phyloP scores from a whole-genome alignment of 1,284 basidiomycete genomes.

The Austroboletus niveus region DNA sequence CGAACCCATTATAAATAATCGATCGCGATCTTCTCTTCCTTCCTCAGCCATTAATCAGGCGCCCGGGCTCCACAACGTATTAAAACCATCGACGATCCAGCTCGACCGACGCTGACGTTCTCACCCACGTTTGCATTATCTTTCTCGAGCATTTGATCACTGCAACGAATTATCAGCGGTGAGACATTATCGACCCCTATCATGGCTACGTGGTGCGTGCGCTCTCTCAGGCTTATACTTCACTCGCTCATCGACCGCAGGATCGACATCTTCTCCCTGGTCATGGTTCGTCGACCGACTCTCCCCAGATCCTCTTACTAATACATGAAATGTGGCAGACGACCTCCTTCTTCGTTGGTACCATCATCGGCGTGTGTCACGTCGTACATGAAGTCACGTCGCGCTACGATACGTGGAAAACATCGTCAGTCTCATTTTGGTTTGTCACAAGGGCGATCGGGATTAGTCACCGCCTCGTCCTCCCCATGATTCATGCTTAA shows the following conservation, averaged over 20 bases:
- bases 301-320: neutral
- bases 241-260: conserved; percentile 20
- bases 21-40: too few species aligned
- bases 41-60: too few species aligned
- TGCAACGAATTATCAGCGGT: too few species aligned
- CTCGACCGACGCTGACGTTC: too few species aligned
- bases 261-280: conserved; percentile 40
- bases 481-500: too few species aligned
- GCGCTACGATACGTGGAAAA: conserved; percentile 44
- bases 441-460: neutral
- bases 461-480: too few species aligned
- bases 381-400: conserved; percentile 37
- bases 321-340: conserved; percentile 36
- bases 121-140: too few species aligned
- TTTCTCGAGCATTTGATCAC: too few species aligned
- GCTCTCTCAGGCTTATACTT: neutral
- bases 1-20: too few species aligned
- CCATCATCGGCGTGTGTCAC: conserved; percentile 40
- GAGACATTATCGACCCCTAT: neutral
- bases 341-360: conserved; percentile 41
- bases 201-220: conserved; percentile 28
- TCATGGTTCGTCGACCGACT: conserved; percentile 29
- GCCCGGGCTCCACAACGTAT: too few species aligned
- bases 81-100: too few species aligned
- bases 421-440: conserved; percentile 36